Evolutionary conservation across 306 rosid species (phyloP), one percentile per base, ranked within the genome.

Genomic region (Cyamopsis tetragonoloba): DNA sequence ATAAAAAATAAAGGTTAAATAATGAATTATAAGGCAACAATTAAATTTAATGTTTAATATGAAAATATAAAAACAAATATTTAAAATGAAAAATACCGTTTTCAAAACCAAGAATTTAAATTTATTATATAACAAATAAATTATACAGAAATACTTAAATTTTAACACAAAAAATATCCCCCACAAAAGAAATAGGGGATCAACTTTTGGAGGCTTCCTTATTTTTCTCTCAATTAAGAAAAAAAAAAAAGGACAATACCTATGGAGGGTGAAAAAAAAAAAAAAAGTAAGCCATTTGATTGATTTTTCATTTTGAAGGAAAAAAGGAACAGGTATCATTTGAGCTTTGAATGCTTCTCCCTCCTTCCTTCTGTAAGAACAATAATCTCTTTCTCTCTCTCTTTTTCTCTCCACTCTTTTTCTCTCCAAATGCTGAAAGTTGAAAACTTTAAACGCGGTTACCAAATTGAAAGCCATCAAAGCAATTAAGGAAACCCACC

Each of bases 331-430:
- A 24, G 43, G 13, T 5, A 26, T 23, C 50, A 60, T 67, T 76
- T 18, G 0, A 62, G 15, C 85, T 77, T 77, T 81, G 86, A 81
- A 77, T 81, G 44, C 62, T 71, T 78, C 86, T 78, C 78, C 73
- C 77, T 71, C 83, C 74, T 55, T 55, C 56, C 37, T 37, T 28
- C 19, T 41, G 19, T 13, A 46, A 55, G 17, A 57, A 54, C 54
- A 69, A 43, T 20, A 15, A 30, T 22, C 13, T 35, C 14, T 32
- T 7, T 42, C 80, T 60, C 50, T 53, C 32, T 10, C 53, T 66
- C 20, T 56, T 32, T 14, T 12, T 43, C 35, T 57, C 35, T 30
- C 24, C 6, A n/a, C 26, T 24, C 47, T 39, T 1, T 22, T 68
- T 54, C 17, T 49, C 41, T 24, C 58, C 53, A 75, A 78, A 74